These are phyloP conservation scores for Auriscalpium microsporum DNA, from an alignment of 768 basidiomycete genomes.

Conservation along the genomic window DNA sequence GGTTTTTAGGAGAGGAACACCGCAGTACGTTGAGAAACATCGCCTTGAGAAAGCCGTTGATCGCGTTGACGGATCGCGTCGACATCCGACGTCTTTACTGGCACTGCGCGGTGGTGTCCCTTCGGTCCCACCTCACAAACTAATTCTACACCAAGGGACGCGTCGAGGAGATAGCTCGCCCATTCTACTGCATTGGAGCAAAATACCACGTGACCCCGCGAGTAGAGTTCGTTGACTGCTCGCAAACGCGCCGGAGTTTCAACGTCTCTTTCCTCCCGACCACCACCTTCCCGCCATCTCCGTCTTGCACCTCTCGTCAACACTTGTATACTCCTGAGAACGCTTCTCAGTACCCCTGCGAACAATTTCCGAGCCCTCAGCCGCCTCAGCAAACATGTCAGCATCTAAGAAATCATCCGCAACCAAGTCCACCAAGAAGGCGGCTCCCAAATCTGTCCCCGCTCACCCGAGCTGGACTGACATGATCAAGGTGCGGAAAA, in stretches of 20 bases:
- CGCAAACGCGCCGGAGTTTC: constrained; percentile 18
- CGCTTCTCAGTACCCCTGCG: constrained; percentile 13
- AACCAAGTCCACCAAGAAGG: constrained; percentile 44
- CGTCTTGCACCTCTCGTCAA: constrained; percentile 16
- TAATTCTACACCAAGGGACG: too few relatives aligned
- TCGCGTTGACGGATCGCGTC: too few relatives aligned
- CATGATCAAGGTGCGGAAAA: constrained; percentile 65
- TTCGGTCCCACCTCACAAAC: too few relatives aligned
- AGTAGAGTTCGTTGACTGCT: constrained; percentile 19
- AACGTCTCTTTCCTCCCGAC: constrained; percentile 28
- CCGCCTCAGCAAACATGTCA: constrained; percentile 30
- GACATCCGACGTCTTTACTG: too few relatives aligned
- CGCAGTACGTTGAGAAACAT: too few relatives aligned
- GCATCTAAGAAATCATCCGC: constrained; percentile 30
- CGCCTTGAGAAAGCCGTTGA: too few relatives aligned
- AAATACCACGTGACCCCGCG: constrained; percentile 16
- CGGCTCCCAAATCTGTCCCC: constrained; percentile 28
- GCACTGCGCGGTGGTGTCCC: too few relatives aligned
- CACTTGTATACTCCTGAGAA: constrained; percentile 9
- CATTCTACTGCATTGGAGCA: background rate
- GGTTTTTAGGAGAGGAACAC: too few relatives aligned
- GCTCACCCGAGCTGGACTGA: constrained; percentile 60
- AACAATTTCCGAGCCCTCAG: constrained; percentile 18
- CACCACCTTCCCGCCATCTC: constrained; percentile 36
- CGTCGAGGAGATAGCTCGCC: background rate